phyloP scores from a whole-genome alignment of 306 rosid species.

The Lithocarpus polystachyus region DNA sequence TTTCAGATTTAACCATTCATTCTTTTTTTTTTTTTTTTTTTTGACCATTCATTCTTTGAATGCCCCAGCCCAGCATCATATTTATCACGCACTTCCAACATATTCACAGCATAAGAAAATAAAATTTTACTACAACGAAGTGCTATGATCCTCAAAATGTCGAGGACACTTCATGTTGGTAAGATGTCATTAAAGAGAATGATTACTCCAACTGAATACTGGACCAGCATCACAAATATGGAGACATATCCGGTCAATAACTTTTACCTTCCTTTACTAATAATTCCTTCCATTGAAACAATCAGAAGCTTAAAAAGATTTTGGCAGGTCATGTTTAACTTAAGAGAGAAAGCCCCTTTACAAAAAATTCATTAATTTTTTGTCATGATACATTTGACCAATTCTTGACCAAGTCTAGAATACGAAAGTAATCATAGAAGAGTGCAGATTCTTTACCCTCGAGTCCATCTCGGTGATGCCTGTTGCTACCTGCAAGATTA shows the following conservation, averaged over 20 bases:
- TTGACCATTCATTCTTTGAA: too few species aligned
- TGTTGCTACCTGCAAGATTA: conserved; percentile 88
- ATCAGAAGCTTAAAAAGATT: background rate
- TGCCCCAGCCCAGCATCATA: too few species aligned
- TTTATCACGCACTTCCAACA: too few species aligned
- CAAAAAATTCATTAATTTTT: conserved; percentile 25
- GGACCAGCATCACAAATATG: background rate
- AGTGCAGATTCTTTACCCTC: conserved; percentile 83
- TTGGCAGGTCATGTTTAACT: background rate
- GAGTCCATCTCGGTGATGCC: conserved; percentile 79
- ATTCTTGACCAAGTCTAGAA: conserved; percentile 75
- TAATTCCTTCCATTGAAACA: background rate
- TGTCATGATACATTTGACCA: conserved; percentile 53
- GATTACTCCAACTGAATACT: background rate
- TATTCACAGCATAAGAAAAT: too few species aligned
- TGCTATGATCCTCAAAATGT: too few species aligned
- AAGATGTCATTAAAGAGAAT: background rate
- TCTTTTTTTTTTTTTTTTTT: too few species aligned
- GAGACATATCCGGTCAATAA: background rate
- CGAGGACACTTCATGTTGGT: background rate
- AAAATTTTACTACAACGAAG: too few species aligned
- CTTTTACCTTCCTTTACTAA: background rate
- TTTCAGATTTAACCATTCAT: too few species aligned
- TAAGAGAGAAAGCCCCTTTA: background rate
- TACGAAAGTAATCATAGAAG: conserved; percentile 69